Evolutionary conservation across 2,329 filamentous ascomycete species (phyloP).

Genomic region (Phaeosphaeriaceae sp.): DNA sequence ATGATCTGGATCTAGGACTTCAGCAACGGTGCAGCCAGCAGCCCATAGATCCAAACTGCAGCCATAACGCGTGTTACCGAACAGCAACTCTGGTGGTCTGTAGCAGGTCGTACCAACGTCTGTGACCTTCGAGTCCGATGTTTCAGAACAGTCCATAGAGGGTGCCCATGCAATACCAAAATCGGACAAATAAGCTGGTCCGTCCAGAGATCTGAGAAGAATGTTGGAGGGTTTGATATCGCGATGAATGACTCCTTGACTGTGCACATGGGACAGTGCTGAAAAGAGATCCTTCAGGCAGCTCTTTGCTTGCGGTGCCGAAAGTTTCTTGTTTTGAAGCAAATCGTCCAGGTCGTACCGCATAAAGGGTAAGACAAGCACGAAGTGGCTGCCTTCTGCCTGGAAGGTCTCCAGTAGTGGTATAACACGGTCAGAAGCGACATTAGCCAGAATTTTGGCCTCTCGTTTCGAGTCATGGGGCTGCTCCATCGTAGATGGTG

Average conservation of each 20-base stretch:
- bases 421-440: constrained; percentile 67
- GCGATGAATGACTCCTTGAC: constrained; percentile 81
- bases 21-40: constrained; percentile 81
- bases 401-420: constrained; percentile 74
- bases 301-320: constrained; percentile 48
- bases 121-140: constrained; percentile 73
- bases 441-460: constrained; percentile 70
- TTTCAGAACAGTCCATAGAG: constrained; percentile 64
- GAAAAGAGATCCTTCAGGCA: constrained; percentile 72
- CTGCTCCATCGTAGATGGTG: constrained; percentile 71
- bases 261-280: constrained; percentile 75
- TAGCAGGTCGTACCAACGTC: constrained; percentile 95
- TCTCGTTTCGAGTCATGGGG: constrained; percentile 87
- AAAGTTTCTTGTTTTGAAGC: constrained; percentile 58
- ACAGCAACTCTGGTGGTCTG: constrained; percentile 86
- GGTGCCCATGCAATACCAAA: constrained; percentile 92
- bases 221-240: constrained; percentile 95
- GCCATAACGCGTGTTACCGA: constrained; percentile 78
- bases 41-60: constrained; percentile 86
- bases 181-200: constrained; percentile 81
- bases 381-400: constrained; percentile 72
- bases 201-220: constrained; percentile 69
- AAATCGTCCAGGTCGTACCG: constrained; percentile 74
- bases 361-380: constrained; percentile 86
- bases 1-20: constrained; percentile 66